A percentile compares a stretch with the other conserved stretches of the same genome.
phyloP scores from a whole-genome alignment of 2,329 filamentous ascomycete genomes.

The Nakataea oryzae region DNA sequence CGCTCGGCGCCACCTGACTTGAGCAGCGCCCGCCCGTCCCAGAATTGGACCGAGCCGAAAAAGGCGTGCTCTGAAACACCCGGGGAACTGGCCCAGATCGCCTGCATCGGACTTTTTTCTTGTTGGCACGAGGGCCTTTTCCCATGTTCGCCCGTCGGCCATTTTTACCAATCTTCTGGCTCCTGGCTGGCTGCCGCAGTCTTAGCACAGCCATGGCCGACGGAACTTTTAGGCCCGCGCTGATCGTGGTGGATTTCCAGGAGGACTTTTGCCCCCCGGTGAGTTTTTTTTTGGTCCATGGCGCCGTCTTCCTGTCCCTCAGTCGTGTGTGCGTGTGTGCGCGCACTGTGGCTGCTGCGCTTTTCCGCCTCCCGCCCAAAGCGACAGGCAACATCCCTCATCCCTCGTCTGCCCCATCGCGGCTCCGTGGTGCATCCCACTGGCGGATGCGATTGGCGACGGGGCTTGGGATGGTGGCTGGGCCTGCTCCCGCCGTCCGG shows the following conservation, averaged over 20 bases:
- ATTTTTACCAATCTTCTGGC: not conserved
- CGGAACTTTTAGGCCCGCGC: slow-evolving; percentile 33
- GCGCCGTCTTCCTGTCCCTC: too few relatives aligned
- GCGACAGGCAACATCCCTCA: too few relatives aligned
- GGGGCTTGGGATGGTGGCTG: not conserved
- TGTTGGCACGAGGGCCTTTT: not conserved
- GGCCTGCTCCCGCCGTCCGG: not conserved
- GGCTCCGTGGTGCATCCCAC: not conserved
- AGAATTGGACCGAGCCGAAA: not conserved
- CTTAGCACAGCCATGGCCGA: not conserved
- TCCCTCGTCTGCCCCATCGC: too few relatives aligned
- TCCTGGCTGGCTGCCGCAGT: not conserved
- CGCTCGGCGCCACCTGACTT: not conserved
- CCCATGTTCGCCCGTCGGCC: not conserved
- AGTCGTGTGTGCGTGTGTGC: too few relatives aligned
- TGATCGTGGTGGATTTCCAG: slow-evolving; percentile 78
- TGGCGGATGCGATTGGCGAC: not conserved
- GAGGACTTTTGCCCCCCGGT: slow-evolving; percentile 93
- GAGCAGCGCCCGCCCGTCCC: not conserved
- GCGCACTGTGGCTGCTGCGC: too few relatives aligned
- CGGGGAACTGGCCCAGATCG: not conserved
- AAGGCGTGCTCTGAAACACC: not conserved
- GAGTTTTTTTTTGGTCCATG: slow-evolving; percentile 24
- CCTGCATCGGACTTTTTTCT: not conserved
- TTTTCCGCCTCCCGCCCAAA: not conserved